phyloP scores from a whole-genome alignment of 345 rosid species.

The Populus tremula region DNA sequence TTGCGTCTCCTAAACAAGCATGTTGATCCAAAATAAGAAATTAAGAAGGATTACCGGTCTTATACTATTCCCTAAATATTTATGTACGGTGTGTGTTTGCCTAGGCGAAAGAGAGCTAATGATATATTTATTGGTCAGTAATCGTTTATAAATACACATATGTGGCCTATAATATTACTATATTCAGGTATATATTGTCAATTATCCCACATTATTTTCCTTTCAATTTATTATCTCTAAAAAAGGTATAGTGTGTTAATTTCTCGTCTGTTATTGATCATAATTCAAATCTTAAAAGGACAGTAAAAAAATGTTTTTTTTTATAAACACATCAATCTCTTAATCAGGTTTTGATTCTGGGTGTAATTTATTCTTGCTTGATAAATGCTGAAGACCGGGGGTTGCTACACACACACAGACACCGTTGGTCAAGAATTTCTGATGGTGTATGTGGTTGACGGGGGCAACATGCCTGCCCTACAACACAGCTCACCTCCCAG shows the following conservation, averaged over 20 bases:
- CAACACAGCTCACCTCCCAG: constrained; percentile 19
- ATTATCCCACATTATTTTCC: no score
- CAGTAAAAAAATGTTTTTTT: no score
- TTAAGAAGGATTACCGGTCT: not conserved
- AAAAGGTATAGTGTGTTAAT: no score
- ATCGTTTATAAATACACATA: no score
- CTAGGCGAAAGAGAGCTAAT: not conserved
- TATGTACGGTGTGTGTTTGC: not conserved
- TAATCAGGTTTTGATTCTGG: not conserved
- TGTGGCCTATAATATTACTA: no score
- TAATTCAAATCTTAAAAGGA: no score
- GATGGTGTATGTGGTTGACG: not conserved
- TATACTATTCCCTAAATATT: not conserved
- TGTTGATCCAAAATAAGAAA: not conserved
- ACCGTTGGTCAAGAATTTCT: not conserved
- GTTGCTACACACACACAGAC: not conserved
- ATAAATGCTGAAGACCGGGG: not conserved
- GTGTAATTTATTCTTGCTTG: no score
- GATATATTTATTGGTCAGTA: no score
- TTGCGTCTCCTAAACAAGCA: not conserved
- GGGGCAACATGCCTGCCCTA: constrained; percentile 19
- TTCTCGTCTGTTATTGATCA: no score
- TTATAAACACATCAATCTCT: no score
- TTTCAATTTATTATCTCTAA: no score
- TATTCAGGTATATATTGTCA: no score